Percentiles rank a stretch among this genome's conserved stretches.
Evolutionary conservation across 1,284 basidiomycete genomes (phyloP).

Genomic region (Mycena sp.): DNA sequence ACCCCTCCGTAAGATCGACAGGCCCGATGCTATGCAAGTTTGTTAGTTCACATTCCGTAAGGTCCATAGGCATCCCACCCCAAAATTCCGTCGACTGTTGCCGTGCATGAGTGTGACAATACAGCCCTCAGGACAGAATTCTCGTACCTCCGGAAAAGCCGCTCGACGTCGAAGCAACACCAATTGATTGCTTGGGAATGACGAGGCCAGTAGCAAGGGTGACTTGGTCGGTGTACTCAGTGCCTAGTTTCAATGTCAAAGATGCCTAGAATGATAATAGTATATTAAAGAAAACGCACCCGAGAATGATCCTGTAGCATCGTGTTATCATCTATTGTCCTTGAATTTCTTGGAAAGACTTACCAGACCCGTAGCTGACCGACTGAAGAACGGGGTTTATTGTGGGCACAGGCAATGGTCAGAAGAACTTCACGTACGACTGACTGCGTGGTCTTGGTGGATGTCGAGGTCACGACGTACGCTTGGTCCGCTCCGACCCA

Average conservation of each 20-base stretch:
- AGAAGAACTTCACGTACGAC: slow-evolving; percentile 51
- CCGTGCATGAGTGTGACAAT: background rate
- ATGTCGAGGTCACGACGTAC: background rate
- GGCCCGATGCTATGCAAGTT: slow-evolving; percentile 38
- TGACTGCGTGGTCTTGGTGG: slow-evolving; percentile 36
- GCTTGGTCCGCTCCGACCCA: slow-evolving; percentile 29
- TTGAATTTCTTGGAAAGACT: background rate
- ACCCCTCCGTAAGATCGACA: slow-evolving; percentile 42
- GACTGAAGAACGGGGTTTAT: background rate
- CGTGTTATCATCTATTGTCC: background rate
- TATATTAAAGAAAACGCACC: slow-evolving; percentile 41
- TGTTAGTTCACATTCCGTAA: background rate
- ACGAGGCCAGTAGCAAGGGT: slow-evolving; percentile 37
- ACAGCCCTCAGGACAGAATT: background rate
- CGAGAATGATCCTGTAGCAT: slow-evolving; percentile 50
- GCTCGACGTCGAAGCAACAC: slow-evolving; percentile 43
- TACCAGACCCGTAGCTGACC: slow-evolving; percentile 10
- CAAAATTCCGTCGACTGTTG: slow-evolving; percentile 38
- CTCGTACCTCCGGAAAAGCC: slow-evolving; percentile 44
- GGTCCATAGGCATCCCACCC: background rate
- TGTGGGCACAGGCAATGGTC: background rate
- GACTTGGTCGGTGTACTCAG: slow-evolving; percentile 42
- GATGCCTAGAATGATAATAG: background rate
- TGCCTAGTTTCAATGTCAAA: slow-evolving; percentile 27
- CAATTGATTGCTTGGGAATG: slow-evolving; percentile 47